phyloP scores from a whole-genome alignment of 768 basidiomycete species.

The Solioccasus polychromus region DNA sequence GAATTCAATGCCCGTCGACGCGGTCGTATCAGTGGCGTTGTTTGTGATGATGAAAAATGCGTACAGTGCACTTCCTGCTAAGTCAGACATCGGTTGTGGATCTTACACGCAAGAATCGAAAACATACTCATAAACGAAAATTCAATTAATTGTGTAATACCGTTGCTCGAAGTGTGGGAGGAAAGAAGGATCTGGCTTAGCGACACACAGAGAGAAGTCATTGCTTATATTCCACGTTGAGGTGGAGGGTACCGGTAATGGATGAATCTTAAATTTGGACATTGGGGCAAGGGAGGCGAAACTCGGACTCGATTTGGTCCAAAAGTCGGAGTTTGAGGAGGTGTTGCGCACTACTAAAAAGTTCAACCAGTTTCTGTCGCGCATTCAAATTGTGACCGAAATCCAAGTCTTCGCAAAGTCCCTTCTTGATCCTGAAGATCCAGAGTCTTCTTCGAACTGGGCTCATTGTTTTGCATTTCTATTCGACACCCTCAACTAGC shows the following conservation, averaged over 20 bases:
- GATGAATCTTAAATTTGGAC: constrained; percentile 15
- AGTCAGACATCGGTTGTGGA: neutral
- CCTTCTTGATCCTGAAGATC: no score
- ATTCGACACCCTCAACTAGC: no score
- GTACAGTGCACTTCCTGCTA: constrained; percentile 15
- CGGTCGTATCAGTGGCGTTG: neutral
- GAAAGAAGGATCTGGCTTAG: neutral
- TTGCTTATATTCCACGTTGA: constrained; percentile 12
- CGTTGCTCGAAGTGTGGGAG: neutral
- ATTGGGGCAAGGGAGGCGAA: constrained; percentile 1
- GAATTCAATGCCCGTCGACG: constrained; percentile 7
- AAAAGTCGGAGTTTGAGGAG: no score
- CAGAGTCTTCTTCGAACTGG: no score
- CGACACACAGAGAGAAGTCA: neutral
- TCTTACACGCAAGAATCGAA: neutral
- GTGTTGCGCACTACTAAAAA: no score
- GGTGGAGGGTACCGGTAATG: constrained; percentile 4
- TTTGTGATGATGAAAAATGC: constrained; percentile 20
- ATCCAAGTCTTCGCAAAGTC: no score
- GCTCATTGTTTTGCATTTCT: no score
- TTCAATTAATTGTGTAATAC: neutral
- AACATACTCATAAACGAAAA: constrained; percentile 11
- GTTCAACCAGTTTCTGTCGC: no score
- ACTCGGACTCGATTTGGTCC: no score
- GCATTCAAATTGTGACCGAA: no score